Percentiles rank a stretch among this genome's conserved stretches.
phyloP scores from a whole-genome alignment of 164 flowering plant genomes.

The Akebia trifoliata region DNA sequence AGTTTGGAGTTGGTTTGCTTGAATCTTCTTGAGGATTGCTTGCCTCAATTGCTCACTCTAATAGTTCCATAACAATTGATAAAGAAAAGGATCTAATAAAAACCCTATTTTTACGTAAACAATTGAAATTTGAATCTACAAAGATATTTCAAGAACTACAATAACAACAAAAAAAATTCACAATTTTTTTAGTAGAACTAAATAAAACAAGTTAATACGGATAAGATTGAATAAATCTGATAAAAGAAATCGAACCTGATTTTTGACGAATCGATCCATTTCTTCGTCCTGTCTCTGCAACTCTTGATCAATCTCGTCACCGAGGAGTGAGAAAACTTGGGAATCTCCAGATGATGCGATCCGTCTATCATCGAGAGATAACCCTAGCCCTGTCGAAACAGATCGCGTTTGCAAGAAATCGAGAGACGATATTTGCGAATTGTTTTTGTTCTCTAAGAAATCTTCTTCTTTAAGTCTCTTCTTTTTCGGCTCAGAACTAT shows the following conservation, averaged over 20 bases:
- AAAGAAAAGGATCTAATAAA: background rate
- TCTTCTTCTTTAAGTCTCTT: conserved; percentile 63
- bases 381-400: conserved; percentile 82
- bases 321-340: conserved; percentile 38
- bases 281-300: conserved; percentile 68
- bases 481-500: conserved; percentile 43
- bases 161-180: background rate
- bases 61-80: background rate
- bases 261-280: conserved; percentile 64
- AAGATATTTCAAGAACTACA: background rate
- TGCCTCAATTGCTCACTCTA: conserved; percentile 72
- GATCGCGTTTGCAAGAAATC: conserved; percentile 62
- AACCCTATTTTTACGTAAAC: background rate
- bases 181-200: background rate
- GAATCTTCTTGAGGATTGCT: conserved; percentile 60
- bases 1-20: conserved; percentile 54
- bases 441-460: conserved; percentile 46
- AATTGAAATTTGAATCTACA: background rate
- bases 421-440: conserved; percentile 60
- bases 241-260: conserved; percentile 42
- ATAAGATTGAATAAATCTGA: background rate
- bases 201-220: background rate
- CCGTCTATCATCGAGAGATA: conserved; percentile 66
- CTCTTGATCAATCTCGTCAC: conserved; percentile 60
- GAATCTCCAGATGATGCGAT: conserved; percentile 65